These are phyloP conservation scores for Crithidia thermophila DNA, from an alignment of 208 protist species.

Conservation along the genomic window DNA sequence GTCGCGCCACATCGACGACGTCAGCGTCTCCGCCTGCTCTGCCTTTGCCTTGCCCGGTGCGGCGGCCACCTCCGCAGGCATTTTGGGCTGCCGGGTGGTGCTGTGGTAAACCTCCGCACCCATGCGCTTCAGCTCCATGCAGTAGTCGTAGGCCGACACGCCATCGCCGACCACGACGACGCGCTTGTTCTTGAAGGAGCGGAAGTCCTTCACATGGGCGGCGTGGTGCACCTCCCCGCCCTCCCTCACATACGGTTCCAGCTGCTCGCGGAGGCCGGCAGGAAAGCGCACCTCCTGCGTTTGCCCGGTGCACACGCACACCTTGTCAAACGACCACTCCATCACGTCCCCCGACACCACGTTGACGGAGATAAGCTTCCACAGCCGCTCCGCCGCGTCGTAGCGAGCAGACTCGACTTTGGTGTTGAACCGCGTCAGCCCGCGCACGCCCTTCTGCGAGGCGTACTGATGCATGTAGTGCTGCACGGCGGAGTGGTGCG, in stretches of 20 bases:
- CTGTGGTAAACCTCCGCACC: slow-evolving; percentile 83
- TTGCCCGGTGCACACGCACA: slow-evolving; percentile 88
- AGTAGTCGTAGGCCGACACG: slow-evolving; percentile 85
- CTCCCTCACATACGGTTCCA: slow-evolving; percentile 45
- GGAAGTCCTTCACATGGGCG: slow-evolving; percentile 87
- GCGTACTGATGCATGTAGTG: slow-evolving; percentile 82
- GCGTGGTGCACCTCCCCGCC: slow-evolving; percentile 86
- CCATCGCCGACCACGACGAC: slow-evolving; percentile 87
- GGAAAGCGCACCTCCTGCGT: slow-evolving; percentile 83
- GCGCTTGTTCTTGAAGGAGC: slow-evolving; percentile 63
- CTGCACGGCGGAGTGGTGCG: slow-evolving; percentile 81
- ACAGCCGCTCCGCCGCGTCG: slow-evolving; percentile 41
- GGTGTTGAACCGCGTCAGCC: slow-evolving; percentile 86
- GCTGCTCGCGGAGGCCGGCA: slow-evolving; percentile 34
- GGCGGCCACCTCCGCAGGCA: background rate
- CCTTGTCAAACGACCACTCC: slow-evolving; percentile 86
- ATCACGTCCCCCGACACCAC: slow-evolving; percentile 85
- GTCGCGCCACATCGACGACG: slow-evolving; percentile 8
- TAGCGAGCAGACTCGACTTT: slow-evolving; percentile 84
- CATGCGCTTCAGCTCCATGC: slow-evolving; percentile 57
- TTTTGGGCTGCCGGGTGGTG: slow-evolving; percentile 23
- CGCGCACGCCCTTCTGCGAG: slow-evolving; percentile 61
- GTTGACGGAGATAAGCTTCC: slow-evolving; percentile 90
- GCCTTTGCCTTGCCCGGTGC: background rate
- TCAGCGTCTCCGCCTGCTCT: background rate